phyloP scores from a whole-genome alignment of 1,284 basidiomycete species.

The Ceratobasidium sp. region DNA sequence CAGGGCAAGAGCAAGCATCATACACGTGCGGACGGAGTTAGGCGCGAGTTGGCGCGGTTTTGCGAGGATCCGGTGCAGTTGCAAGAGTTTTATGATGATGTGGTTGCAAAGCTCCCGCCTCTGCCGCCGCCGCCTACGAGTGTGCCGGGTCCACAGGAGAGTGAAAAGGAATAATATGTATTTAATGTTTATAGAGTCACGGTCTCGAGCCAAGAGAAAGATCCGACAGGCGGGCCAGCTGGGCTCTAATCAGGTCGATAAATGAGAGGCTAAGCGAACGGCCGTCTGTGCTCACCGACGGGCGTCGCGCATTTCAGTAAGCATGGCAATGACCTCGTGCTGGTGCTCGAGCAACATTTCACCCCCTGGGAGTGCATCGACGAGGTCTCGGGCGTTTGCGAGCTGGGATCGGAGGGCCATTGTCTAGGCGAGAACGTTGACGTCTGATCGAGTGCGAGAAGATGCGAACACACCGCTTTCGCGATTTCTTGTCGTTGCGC shows the following conservation, averaged over 20 bases:
- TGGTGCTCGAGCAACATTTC: slow-evolving; percentile 49
- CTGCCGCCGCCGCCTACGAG: slow-evolving; percentile 16
- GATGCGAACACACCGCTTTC: slow-evolving; percentile 19
- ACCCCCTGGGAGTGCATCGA: slow-evolving; percentile 48
- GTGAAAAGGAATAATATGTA: slow-evolving; percentile 9
- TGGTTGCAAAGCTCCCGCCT: slow-evolving; percentile 41
- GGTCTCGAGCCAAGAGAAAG: slow-evolving; percentile 17
- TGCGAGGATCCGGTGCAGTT: slow-evolving; percentile 46
- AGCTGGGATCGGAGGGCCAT: slow-evolving; percentile 39
- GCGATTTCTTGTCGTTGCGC: slow-evolving; percentile 42
- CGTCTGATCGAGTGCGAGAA: not conserved
- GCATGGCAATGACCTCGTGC: slow-evolving; percentile 49
- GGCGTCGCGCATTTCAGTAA: slow-evolving; percentile 44
- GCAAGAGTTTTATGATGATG: slow-evolving; percentile 47
- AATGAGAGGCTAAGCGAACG: not conserved
- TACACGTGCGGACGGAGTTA: slow-evolving; percentile 41
- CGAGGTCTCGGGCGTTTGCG: slow-evolving; percentile 43
- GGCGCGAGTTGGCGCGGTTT: slow-evolving; percentile 45
- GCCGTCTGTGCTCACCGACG: slow-evolving; percentile 39
- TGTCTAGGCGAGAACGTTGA: slow-evolving; percentile 10
- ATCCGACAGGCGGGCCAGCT: slow-evolving; percentile 36
- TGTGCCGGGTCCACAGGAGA: slow-evolving; percentile 4
- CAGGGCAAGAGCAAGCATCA: slow-evolving; percentile 45
- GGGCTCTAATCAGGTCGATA: slow-evolving; percentile 7
- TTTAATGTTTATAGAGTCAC: slow-evolving; percentile 8